Evolutionary conservation across 2,329 filamentous ascomycete species (phyloP).

Genomic region (Pestalotiopsis sp.): DNA sequence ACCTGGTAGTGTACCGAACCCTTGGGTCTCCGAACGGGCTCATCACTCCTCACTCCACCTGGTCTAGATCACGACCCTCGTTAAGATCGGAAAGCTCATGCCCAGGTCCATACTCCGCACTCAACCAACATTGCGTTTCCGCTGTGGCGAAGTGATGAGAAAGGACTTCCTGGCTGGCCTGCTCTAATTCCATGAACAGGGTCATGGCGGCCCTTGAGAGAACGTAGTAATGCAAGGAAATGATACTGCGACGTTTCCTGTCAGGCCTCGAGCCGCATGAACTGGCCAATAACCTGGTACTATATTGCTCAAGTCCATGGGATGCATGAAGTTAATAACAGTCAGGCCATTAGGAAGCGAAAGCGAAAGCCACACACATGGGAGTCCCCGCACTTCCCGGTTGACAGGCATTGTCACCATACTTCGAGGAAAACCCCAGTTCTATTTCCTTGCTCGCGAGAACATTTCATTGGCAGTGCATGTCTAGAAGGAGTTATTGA

Average conservation of each 20-base stretch:
- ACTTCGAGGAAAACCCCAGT: neutral
- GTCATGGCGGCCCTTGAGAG: neutral
- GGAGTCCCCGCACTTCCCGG: neutral
- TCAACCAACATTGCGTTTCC: neutral
- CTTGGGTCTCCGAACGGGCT: too few species aligned
- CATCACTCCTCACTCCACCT: too few species aligned
- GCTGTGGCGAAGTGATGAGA: neutral
- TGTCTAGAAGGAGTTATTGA: neutral
- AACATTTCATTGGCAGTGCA: neutral
- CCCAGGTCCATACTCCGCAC: neutral
- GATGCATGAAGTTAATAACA: neutral
- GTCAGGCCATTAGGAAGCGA: neutral
- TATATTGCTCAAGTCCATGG: neutral
- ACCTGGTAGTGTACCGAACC: too few species aligned
- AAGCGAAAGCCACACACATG: neutral
- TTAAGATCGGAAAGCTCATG: neutral
- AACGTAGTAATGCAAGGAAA: neutral
- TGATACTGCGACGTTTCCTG: neutral
- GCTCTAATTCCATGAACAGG: neutral
- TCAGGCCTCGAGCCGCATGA: neutral
- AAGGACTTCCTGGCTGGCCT: neutral
- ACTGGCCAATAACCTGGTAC: neutral
- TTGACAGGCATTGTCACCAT: too few species aligned
- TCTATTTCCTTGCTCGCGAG: neutral
- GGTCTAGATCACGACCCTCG: too few species aligned